Evolutionary conservation across 1,139 yeast genomes (phyloP).

Genomic region (Sugiyamaella pinicola): DNA sequence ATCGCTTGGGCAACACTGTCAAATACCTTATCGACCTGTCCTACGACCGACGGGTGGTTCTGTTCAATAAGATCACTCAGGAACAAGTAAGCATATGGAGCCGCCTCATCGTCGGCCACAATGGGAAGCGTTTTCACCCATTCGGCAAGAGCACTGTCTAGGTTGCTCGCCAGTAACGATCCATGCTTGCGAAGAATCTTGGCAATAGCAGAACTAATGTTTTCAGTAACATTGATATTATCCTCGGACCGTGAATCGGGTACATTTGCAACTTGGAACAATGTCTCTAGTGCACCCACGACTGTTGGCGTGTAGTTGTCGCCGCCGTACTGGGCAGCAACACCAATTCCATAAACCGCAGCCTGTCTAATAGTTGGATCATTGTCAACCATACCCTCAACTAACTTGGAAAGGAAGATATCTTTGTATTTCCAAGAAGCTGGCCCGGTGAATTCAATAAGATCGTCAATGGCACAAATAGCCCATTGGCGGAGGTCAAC

Average conservation of each 20-base stretch:
- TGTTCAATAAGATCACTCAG: slow-evolving; percentile 71
- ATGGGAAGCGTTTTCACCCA: slow-evolving; percentile 88
- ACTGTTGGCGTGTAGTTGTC: slow-evolving; percentile 62
- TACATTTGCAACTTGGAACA: slow-evolving; percentile 70
- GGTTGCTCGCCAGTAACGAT: slow-evolving; percentile 55
- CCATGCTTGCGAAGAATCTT: slow-evolving; percentile 57
- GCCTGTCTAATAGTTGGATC: slow-evolving; percentile 85
- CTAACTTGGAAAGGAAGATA: slow-evolving; percentile 61
- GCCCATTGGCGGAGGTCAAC: slow-evolving; percentile 75
- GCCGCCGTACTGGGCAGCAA: slow-evolving; percentile 81
- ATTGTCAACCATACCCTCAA: slow-evolving; percentile 56
- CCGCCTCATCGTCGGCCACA: slow-evolving; percentile 83
- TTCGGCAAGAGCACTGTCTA: slow-evolving; percentile 62
- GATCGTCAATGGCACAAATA: slow-evolving; percentile 74
- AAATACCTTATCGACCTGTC: slow-evolving; percentile 64
- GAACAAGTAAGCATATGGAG: slow-evolving; percentile 81
- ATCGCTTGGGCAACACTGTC: slow-evolving; percentile 80
- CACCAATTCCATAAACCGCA: slow-evolving; percentile 82
- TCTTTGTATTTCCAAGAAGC: slow-evolving; percentile 66
- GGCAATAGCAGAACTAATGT: slow-evolving; percentile 80
- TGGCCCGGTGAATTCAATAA: slow-evolving; percentile 77
- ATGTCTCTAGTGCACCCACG: slow-evolving; percentile 67
- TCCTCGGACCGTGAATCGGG: slow-evolving; percentile 90
- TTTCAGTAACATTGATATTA: slow-evolving; percentile 84
- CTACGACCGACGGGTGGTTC: slow-evolving; percentile 62